Percentiles rank a stretch among this genome's conserved stretches.
Conservation (phyloP, 2,329 filamentous ascomycete species). For the Colletotrichum sp. region DNA sequence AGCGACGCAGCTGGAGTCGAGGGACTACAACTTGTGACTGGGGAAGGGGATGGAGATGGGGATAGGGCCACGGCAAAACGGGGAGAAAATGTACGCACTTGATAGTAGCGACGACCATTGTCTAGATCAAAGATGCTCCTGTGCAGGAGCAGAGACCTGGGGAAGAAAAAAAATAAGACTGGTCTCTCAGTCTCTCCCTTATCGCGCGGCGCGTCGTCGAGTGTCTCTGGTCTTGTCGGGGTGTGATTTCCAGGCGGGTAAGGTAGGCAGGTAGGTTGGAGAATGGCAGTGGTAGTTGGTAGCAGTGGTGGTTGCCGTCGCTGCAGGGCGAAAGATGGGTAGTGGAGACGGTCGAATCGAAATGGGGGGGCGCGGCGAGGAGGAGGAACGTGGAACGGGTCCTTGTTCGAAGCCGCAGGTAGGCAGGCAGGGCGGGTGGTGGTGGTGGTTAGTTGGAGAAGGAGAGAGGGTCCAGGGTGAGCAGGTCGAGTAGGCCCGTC, state of each 20-base stretch:
- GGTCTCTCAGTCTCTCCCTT: conserved; percentile 20
- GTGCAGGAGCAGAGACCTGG: conserved; percentile 36
- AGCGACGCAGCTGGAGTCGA: conserved; percentile 16
- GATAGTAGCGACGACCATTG: conserved; percentile 69
- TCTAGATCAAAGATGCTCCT: conserved; percentile 46
- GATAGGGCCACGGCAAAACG: conserved; percentile 21
- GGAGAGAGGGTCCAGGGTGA: background rate
- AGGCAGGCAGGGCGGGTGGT: background rate
- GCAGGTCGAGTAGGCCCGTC: background rate
- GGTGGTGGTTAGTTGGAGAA: background rate
- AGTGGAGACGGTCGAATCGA: conserved; percentile 15
- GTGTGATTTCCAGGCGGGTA: conserved; percentile 19
- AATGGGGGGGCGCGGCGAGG: conserved; percentile 15
- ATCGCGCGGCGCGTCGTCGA: conserved; percentile 28
- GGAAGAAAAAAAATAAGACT: conserved; percentile 18
- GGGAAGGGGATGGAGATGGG: conserved; percentile 5
- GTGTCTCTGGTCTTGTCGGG: conserved; percentile 25
- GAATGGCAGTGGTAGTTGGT: conserved; percentile 16
- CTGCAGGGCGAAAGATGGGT: conserved; percentile 22
- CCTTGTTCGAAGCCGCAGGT: background rate
- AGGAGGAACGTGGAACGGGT: conserved; percentile 8
- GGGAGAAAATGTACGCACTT: conserved; percentile 53
- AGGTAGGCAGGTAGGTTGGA: conserved; percentile 16
- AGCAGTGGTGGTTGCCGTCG: conserved; percentile 16
- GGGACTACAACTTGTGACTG: conserved; percentile 3